Percentiles rank a stretch among this genome's conserved stretches.
These are phyloP conservation scores for fission yeast (Schizosaccharomyces pombe) DNA, from an alignment of 805 yeast genomes.

Conservation along the genomic window ASM294v3 CU329670.1:1756501-1757000, in stretches of 20 bases:
- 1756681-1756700: slow-evolving; percentile 96
- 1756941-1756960: slow-evolving; percentile 99
- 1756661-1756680: slow-evolving; percentile 97
- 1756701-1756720: slow-evolving; percentile 94
- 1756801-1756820: slow-evolving; percentile 99
- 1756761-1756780: slow-evolving; percentile 99
- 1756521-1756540: slow-evolving; percentile 47
- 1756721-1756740: slow-evolving; percentile 94
- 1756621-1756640: slow-evolving; percentile 97
- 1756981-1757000: slow-evolving; percentile 82
- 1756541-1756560: slow-evolving; percentile 96
- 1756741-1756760: slow-evolving; percentile 94
- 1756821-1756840: slow-evolving; percentile 99
- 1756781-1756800: slow-evolving; percentile 99
- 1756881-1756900: slow-evolving; percentile 98
- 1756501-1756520: slow-evolving; percentile 97
- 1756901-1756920: slow-evolving; percentile 99
- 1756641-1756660: slow-evolving; percentile 98
- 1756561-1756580: slow-evolving; percentile 92
- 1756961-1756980: slow-evolving; percentile 92
- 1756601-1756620: slow-evolving; percentile 98
- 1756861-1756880: slow-evolving; percentile 99
- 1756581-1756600: slow-evolving; percentile 98
- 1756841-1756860: slow-evolving; percentile 99
- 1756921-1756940: slow-evolving; percentile 99